phyloP scores from a whole-genome alignment of 306 rosid species.

The Fagus sylvatica region DNA sequence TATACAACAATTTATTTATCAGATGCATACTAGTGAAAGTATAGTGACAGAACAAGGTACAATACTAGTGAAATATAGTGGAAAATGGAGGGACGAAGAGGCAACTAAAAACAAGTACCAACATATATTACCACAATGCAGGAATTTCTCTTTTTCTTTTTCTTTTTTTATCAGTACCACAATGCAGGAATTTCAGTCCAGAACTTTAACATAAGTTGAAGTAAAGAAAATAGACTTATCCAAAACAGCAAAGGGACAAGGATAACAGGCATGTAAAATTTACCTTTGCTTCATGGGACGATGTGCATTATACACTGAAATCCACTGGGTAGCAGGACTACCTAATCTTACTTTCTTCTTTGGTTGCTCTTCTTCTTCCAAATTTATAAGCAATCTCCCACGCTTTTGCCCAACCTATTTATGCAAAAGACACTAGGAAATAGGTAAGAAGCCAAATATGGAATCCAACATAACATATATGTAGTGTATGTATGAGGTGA shows the following conservation, averaged over 20 bases:
- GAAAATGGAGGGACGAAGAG: background rate
- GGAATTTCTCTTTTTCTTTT: background rate
- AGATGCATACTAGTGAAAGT: background rate
- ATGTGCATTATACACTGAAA: slow-evolving; percentile 91
- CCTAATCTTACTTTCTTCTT: slow-evolving; percentile 92
- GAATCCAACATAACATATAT: slow-evolving; percentile 1
- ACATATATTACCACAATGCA: background rate
- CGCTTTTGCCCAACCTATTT: slow-evolving; percentile 88
- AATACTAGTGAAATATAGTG: background rate
- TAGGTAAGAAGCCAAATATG: slow-evolving; percentile 17
- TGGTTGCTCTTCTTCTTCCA: slow-evolving; percentile 93
- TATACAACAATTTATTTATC: background rate
- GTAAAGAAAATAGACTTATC: no score
- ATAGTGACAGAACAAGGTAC: background rate
- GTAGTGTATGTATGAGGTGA: background rate
- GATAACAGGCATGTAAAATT: slow-evolving; percentile 19
- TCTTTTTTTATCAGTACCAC: background rate
- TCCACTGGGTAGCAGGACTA: slow-evolving; percentile 94
- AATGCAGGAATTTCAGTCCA: background rate
- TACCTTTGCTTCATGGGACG: slow-evolving; percentile 97
- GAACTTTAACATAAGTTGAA: no score
- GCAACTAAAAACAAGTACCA: background rate
- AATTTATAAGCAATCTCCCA: slow-evolving; percentile 69
- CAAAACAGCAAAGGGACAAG: background rate
- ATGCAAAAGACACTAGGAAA: slow-evolving; percentile 13